Percentiles rank a stretch among this genome's conserved stretches.
Evolutionary conservation across 2,329 filamentous ascomycete genomes (phyloP).

Genomic region (Trichophyton rubrum): DNA sequence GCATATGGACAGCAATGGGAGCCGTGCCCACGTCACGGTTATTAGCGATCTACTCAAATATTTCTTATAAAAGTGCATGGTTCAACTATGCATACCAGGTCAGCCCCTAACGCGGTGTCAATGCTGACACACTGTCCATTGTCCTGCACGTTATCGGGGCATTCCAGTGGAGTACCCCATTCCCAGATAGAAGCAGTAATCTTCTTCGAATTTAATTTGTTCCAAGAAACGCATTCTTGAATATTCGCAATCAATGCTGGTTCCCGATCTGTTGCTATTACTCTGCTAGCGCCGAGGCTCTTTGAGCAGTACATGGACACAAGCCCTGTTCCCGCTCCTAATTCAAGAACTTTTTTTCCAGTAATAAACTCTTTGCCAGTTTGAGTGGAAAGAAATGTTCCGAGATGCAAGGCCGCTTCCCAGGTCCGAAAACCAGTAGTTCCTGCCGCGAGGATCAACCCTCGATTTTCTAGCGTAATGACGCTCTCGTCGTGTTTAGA

Average conservation of each 20-base stretch:
- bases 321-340: conserved; percentile 56
- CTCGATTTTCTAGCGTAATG: conserved; percentile 43
- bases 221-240: conserved; percentile 25
- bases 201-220: conserved; percentile 17
- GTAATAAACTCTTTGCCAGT: conserved; percentile 35
- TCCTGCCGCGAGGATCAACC: conserved; percentile 43
- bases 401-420: conserved; percentile 56
- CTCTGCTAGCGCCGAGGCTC: conserved; percentile 40
- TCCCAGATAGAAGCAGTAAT: conserved; percentile 30
- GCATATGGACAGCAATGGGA: neutral
- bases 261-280: conserved; percentile 53
- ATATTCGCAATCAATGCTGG: conserved; percentile 29
- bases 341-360: conserved; percentile 47
- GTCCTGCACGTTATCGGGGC: neutral
- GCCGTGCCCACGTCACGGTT: neutral
- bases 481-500: conserved; percentile 16
- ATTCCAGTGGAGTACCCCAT: conserved; percentile 26
- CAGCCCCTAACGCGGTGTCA: conserved; percentile 32
- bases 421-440: conserved; percentile 58
- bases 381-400: conserved; percentile 42
- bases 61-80: neutral
- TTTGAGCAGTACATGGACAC: conserved; percentile 52
- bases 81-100: conserved; percentile 24
- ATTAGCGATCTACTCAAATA: neutral
- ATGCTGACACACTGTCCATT: conserved; percentile 13